Conservation (phyloP, 2,329 filamentous ascomycete genomes). For the Penicillium brevicompactum region DNA sequence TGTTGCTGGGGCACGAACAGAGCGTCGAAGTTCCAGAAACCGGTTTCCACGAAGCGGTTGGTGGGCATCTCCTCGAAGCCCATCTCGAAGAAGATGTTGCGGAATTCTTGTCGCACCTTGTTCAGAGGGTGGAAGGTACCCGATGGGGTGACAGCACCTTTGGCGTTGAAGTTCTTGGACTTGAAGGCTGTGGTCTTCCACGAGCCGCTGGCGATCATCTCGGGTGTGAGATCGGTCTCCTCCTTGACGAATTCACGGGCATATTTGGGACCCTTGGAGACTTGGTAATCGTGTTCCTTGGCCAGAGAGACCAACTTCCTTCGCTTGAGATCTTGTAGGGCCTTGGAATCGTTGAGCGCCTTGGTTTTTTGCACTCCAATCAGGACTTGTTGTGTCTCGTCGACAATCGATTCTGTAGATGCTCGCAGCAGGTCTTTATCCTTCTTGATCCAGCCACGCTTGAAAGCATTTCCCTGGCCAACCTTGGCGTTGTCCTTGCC, state of each 20-base stretch:
- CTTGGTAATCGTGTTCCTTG: slow-evolving; percentile 82
- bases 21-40: slow-evolving; percentile 98
- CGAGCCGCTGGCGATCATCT: slow-evolving; percentile 82
- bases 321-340: slow-evolving; percentile 82
- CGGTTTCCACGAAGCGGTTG: slow-evolving; percentile 88
- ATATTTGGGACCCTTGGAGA: slow-evolving; percentile 84
- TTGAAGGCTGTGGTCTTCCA: slow-evolving; percentile 95
- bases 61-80: slow-evolving; percentile 99
- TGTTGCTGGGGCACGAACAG: slow-evolving; percentile 98
- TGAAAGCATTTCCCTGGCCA: slow-evolving; percentile 95
- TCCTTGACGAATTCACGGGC: slow-evolving; percentile 86
- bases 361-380: slow-evolving; percentile 70
- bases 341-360: slow-evolving; percentile 72
- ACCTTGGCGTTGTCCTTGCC: slow-evolving; percentile 58
- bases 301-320: slow-evolving; percentile 82
- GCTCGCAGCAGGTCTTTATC: slow-evolving; percentile 59
- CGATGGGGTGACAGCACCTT: slow-evolving; percentile 54
- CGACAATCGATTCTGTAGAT: slow-evolving; percentile 71
- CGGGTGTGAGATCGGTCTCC: slow-evolving; percentile 90
- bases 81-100: slow-evolving; percentile 99
- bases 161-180: slow-evolving; percentile 75
- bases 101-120: slow-evolving; percentile 94
- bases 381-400: slow-evolving; percentile 76
- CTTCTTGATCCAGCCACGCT: slow-evolving; percentile 68
- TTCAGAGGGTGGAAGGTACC: slow-evolving; percentile 66